Evolutionary conservation across 2,329 filamentous ascomycete species (phyloP), one percentile per base, ranked within the genome.

Genomic region (Aureobasidium namibiae): DNA sequence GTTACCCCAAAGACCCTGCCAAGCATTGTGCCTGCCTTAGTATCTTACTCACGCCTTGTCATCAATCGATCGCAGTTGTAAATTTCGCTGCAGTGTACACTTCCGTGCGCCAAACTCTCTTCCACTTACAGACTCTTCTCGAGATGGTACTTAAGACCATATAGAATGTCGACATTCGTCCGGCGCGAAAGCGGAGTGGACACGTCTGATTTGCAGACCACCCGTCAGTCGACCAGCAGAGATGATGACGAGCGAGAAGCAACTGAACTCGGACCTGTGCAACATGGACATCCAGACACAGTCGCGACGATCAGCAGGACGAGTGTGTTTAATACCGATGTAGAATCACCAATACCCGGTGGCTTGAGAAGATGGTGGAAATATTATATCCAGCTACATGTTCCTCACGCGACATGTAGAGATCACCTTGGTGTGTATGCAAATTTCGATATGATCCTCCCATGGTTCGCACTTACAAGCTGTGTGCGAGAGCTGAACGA

Each of bases 381-480:
- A 41, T 71, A 73, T 26, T 74, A 83, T 61, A 68, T 84, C 50
- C 75, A 72, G 56, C 68, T 82, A 7, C 71, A 75, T 4, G 80
- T 84, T 16, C 76, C 78, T 14, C 76, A 78, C 61, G 72, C 74
- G 29, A 68, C 74, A 49, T 78, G 77, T 63, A 73, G 81, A 68
- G 81, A 84, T 66, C 80, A 84, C 69, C 65, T 85, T 42, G 81
- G n/a, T n/a, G n/a, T n/a, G 82, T 83, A 74, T 57, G 75, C 29
- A 11, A 16, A 26, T 21, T 24, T 46, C n/a, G 21, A 38, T 14
- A 8, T 31, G 18, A 24, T 4, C 2, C 31, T 13, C 10, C 0
- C 10, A n/a, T 33, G 24, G 18, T n/a, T 48, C 48, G 45, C 14
- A 26, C 26, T 29, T 31, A 29, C n/a, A 9, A 4, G 26, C 9